Percentiles rank a stretch among this genome's conserved stretches.
These are phyloP conservation scores for Pseudofabraea citricarpa DNA, from an alignment of 2,329 filamentous ascomycete species.

Conservation along the genomic window DNA sequence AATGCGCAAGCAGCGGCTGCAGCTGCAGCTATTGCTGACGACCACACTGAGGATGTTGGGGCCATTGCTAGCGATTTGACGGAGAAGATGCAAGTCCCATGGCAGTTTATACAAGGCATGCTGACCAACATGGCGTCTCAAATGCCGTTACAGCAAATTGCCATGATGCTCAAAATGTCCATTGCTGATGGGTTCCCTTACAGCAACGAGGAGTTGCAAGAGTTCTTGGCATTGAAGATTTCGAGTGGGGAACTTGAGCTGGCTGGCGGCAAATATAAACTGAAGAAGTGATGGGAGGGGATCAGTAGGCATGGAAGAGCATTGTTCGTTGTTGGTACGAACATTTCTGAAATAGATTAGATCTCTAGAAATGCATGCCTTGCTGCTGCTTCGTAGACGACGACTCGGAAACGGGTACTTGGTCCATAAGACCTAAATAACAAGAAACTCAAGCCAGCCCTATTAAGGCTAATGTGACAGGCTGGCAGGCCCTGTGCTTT, in stretches of 20 bases:
- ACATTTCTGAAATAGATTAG: neutral
- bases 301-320: too few relatives aligned
- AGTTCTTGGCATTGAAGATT: conserved; percentile 78
- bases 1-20: conserved; percentile 21
- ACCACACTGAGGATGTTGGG: conserved; percentile 20
- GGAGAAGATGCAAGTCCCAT: conserved; percentile 70
- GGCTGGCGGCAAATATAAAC: conserved; percentile 64
- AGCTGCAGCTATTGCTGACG: conserved; percentile 7
- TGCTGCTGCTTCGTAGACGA: too few relatives aligned
- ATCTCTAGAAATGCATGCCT: too few relatives aligned
- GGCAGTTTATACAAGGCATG: conserved; percentile 93
- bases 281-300: conserved; percentile 48
- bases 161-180: conserved; percentile 93
- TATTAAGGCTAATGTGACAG: too few relatives aligned
- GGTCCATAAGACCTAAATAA: too few relatives aligned
- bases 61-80: conserved; percentile 53
- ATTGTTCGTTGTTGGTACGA: neutral
- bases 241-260: conserved; percentile 64
- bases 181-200: conserved; percentile 85
- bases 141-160: conserved; percentile 77
- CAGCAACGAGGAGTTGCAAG: conserved; percentile 81
- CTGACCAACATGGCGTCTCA: conserved; percentile 79
- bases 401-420: too few relatives aligned
- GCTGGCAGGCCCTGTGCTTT: too few relatives aligned
- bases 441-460: too few relatives aligned